Conservation (phyloP, 371 early-diverging fungal genomes). For the Mycotypha africana region DNA sequence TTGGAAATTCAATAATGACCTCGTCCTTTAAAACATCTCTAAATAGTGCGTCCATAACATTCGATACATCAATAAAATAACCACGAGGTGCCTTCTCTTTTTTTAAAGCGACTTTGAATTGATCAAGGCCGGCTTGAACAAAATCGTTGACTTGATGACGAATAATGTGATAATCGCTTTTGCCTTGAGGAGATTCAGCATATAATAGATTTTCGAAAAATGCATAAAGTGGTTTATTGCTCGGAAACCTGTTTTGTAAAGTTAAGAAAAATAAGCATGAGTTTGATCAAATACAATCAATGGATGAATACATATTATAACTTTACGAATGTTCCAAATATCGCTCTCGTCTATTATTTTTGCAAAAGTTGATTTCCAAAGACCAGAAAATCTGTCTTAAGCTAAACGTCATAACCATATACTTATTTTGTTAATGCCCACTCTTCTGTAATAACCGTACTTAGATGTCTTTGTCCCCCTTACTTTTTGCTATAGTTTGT, state of each 20-base stretch:
- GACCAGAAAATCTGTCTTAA: conserved; percentile 33
- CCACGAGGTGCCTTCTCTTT: conserved; percentile 26
- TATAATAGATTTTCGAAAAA: conserved; percentile 34
- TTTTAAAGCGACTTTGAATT: conserved; percentile 29
- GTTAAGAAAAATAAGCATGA: neutral
- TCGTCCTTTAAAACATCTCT: conserved; percentile 25
- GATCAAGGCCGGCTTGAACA: conserved; percentile 24
- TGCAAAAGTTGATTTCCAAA: conserved; percentile 27
- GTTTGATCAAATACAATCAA: too few species aligned
- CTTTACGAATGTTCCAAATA: conserved; percentile 35
- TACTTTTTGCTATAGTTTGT: conserved; percentile 29
- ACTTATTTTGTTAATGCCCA: too few species aligned
- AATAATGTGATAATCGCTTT: conserved; percentile 18
- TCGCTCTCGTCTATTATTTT: conserved; percentile 10
- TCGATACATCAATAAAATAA: conserved; percentile 23
- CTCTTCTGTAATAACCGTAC: too few species aligned
- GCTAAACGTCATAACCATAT: too few species aligned
- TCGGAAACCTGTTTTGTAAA: conserved; percentile 12
- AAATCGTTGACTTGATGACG: conserved; percentile 31
- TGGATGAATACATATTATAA: neutral
- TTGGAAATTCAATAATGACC: conserved; percentile 37
- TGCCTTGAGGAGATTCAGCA: conserved; percentile 25
- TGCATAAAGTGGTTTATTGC: conserved; percentile 14
- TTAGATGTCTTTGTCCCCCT: neutral
- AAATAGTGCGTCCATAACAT: conserved; percentile 15